Evolutionary conservation across 805 yeast species (phyloP).

Genomic region (Sungouiella thailandica): DNA sequence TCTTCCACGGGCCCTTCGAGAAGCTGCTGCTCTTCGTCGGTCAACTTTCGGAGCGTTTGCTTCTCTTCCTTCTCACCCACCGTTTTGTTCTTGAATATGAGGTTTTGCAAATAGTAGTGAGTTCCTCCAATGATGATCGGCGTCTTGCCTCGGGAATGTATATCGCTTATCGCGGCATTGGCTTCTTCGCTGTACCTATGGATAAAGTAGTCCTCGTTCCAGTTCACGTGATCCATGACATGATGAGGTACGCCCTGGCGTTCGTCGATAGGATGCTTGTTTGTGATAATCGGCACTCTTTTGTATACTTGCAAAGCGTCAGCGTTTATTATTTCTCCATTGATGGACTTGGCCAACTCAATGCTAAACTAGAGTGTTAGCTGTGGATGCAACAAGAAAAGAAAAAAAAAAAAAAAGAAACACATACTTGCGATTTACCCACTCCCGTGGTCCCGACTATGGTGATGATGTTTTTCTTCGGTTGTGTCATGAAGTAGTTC

Average conservation of each 20-base stretch:
- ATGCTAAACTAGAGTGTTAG: conserved; percentile 49
- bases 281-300: conserved; percentile 71
- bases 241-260: conserved; percentile 77
- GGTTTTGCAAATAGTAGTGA: conserved; percentile 81
- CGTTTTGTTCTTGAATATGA: conserved; percentile 67
- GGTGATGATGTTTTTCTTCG: conserved; percentile 45
- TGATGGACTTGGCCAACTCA: conserved; percentile 67
- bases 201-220: conserved; percentile 79
- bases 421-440: conserved; percentile 76
- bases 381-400: not conserved
- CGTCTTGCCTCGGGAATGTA: conserved; percentile 60
- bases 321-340: conserved; percentile 91
- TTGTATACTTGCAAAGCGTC: conserved; percentile 96
- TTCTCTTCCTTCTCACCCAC: conserved; percentile 32
- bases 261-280: conserved; percentile 83
- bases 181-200: conserved; percentile 80
- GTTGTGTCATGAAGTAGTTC: conserved; percentile 25
- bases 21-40: conserved; percentile 28
- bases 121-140: conserved; percentile 96
- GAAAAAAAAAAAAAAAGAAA: not conserved
- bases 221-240: conserved; percentile 75
- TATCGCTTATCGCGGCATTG: conserved; percentile 51
- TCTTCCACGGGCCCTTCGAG: conserved; percentile 52
- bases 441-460: conserved; percentile 95
- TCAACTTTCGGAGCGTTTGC: conserved; percentile 28